Evolutionary conservation across 208 protist genomes (phyloP).

Genomic region (Acanthamoeba sp.): DNA sequence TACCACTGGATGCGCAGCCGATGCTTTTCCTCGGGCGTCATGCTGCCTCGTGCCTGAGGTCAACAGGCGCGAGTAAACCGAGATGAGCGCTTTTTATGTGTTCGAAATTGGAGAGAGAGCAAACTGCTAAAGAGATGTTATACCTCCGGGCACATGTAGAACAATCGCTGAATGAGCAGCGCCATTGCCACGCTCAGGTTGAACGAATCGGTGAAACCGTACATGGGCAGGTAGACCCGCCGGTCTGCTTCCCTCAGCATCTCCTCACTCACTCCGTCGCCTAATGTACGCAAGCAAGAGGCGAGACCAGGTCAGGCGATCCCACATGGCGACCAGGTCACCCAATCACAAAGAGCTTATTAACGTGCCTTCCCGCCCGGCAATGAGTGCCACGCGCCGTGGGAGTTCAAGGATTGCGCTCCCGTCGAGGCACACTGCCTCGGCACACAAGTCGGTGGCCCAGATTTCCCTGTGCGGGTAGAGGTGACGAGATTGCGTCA

Average conservation of each 20-base stretch:
- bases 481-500: not conserved
- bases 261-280: constrained; percentile 57
- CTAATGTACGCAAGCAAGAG: not conserved
- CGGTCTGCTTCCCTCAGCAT: constrained; percentile 50
- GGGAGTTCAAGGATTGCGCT: not conserved
- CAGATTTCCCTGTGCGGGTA: not conserved
- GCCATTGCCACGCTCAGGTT: constrained; percentile 72
- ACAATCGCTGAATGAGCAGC: constrained; percentile 55
- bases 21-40: constrained; percentile 49
- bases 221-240: constrained; percentile 64
- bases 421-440: constrained; percentile 36
- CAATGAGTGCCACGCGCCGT: not conserved
- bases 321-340: not conserved
- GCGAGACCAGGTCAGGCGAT: not conserved
- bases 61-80: not conserved
- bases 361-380: constrained; percentile 4
- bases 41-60: not conserved
- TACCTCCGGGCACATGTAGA: constrained; percentile 64
- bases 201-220: constrained; percentile 73
- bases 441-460: constrained; percentile 18
- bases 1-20: constrained; percentile 62
- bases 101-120: too few species aligned
- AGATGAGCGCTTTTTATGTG: too few species aligned
- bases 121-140: not conserved
- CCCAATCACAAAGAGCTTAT: too few species aligned